A percentile compares a stretch with the other conserved stretches of the same genome.
phyloP scores from a whole-genome alignment of 345 rosid species.

The Boechera stricta region DNA sequence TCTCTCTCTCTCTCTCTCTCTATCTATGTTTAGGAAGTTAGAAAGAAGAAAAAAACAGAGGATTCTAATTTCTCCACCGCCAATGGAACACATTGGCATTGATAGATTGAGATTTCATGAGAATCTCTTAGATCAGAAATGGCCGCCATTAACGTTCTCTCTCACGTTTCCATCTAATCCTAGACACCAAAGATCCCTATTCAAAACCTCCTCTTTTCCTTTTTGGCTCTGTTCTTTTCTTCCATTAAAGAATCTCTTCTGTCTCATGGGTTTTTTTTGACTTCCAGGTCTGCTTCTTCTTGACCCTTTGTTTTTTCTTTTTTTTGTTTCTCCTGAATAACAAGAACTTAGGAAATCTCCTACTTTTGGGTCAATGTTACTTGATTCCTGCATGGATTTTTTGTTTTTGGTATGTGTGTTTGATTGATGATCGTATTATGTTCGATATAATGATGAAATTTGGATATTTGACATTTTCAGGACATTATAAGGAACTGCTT shows the following conservation, averaged over 20 bases:
- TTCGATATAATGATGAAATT: not conserved
- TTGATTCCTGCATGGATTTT: not conserved
- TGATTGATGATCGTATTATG: constrained; percentile 12
- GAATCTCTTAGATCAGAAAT: constrained; percentile 24
- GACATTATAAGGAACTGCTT: constrained; percentile 21
- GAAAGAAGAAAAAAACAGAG: constrained; percentile 22
- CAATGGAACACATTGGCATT: constrained; percentile 31
- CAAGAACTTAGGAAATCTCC: not conserved
- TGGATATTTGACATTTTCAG: constrained; percentile 31
- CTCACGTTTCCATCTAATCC: constrained; percentile 51
- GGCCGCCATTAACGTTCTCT: constrained; percentile 52
- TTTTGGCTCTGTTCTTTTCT: constrained; percentile 26
- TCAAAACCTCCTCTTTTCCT: constrained; percentile 18
- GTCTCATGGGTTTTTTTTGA: constrained; percentile 22
- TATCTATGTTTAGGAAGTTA: constrained; percentile 21
- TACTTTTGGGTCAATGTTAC: not conserved
- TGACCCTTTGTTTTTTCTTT: not conserved
- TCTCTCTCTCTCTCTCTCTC: constrained; percentile 8
- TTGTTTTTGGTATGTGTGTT: constrained; percentile 8
- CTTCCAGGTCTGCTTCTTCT: constrained; percentile 29
- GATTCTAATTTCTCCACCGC: constrained; percentile 38
- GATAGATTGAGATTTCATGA: constrained; percentile 35
- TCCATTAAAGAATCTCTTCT: constrained; percentile 24
- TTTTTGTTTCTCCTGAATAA: not conserved
- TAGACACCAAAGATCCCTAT: constrained; percentile 33